Base-by-base conservation (phyloP, 2,329 filamentous ascomycete genomes). In the Fusarium liriodendri region DNA sequence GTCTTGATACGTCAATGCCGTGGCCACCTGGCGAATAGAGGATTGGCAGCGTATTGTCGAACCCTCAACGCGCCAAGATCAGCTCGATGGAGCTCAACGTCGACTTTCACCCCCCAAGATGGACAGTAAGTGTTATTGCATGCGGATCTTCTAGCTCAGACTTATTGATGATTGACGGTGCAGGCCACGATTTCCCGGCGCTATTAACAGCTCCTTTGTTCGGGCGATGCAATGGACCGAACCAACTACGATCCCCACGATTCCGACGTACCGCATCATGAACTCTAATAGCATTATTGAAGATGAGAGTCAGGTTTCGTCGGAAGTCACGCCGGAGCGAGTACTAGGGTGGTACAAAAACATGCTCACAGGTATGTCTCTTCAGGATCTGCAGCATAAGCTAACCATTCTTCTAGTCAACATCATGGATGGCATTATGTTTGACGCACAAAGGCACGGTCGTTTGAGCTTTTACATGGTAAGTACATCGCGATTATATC, bases 391-490 rank as follows among this genome's bases (percentile, higher is more conserved):
- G 14, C 4, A 14, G 37, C n/a, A 35, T 32, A 32, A 6, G 13
- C 18, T 38, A 29, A 18, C 22, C 20, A 37, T 22, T 18, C n/a
- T 8, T 27, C 2, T 25, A 58, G 71, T 90, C 16, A 89, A 92
- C 70, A 92, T 97, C 75, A 95, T 98, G 94, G 95, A 98, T 80
- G 83, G 95, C 60, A 92, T 97, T 79, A 97, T 97, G 94, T 97
- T 96, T 79, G 95, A 98, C 79, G 94, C 95, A 1, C 95, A 98
- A 83, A 88, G 95, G 52, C 95, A 98, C 82, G 94, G 94, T 22
- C 89, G 94, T 29, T 84, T 97, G 59, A 94, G 91, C 81, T 98
- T 98, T 83, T 98, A 98, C 83, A 97, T 98, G 93, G 95, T 94
- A 81, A 94, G 11, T 16, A 25, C 18, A 5, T 18, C 40, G 22